phyloP scores from a whole-genome alignment of 306 rosid genomes.

The Lupinus albus region DNA sequence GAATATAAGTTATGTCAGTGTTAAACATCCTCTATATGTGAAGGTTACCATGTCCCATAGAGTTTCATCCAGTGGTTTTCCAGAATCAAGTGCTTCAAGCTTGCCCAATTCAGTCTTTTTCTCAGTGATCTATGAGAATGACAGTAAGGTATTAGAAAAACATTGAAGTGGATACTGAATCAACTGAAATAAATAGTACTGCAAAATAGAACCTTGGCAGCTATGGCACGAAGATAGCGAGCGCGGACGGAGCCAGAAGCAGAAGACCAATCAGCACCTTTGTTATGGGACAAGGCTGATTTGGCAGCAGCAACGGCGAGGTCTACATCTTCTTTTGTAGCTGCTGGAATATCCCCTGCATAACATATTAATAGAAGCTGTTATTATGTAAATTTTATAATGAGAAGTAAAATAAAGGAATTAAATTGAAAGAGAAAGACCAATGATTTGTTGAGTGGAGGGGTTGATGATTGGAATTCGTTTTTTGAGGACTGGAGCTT shows the following conservation, averaged over 20 bases:
- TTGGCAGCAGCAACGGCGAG: slow-evolving; percentile 82
- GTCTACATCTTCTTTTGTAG: slow-evolving; percentile 80
- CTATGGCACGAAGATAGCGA: slow-evolving; percentile 87
- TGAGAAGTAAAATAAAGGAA: too few species aligned
- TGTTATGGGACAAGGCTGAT: slow-evolving; percentile 68
- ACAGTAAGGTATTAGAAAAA: slow-evolving; percentile 1
- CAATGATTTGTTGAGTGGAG: slow-evolving; percentile 65
- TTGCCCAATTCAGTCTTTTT: slow-evolving; percentile 64
- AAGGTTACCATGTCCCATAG: slow-evolving; percentile 76
- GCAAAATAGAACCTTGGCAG: slow-evolving; percentile 55
- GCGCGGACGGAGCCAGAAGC: slow-evolving; percentile 88
- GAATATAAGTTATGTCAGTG: too few species aligned
- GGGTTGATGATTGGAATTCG: slow-evolving; percentile 90
- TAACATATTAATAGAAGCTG: background rate
- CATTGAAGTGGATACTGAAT: background rate
- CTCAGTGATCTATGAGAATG: slow-evolving; percentile 60
- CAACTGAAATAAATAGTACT: background rate
- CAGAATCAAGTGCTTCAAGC: slow-evolving; percentile 76
- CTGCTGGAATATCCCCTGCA: slow-evolving; percentile 80
- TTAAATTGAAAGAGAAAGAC: slow-evolving; percentile 29
- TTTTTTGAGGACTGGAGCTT: slow-evolving; percentile 59
- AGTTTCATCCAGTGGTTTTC: slow-evolving; percentile 94
- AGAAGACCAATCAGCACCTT: slow-evolving; percentile 75
- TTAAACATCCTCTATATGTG: background rate
- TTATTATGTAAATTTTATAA: too few species aligned